Conservation (phyloP, 225 moss, liverwort and hornwort species). For the Ulota crispa region DNA sequence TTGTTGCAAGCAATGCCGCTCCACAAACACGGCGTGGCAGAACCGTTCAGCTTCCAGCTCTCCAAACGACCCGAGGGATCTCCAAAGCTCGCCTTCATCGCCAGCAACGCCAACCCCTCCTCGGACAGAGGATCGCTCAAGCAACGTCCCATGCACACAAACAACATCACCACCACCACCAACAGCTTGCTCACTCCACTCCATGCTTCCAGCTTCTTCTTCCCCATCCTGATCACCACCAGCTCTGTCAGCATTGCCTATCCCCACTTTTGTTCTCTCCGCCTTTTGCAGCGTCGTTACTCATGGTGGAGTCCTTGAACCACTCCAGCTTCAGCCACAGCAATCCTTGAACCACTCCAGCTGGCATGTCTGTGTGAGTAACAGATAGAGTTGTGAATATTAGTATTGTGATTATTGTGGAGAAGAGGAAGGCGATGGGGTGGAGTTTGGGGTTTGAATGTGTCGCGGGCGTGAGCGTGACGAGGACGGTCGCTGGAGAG, state of each 20-base stretch:
- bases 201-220: background rate
- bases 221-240: slow-evolving; percentile 6
- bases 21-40: slow-evolving; percentile 53
- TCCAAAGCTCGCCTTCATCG: slow-evolving; percentile 35
- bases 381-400: no score
- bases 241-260: background rate
- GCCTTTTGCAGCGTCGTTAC: background rate
- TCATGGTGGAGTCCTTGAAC: slow-evolving; percentile 8
- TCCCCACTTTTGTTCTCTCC: background rate
- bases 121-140: slow-evolving; percentile 29
- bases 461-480: background rate
- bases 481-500: background rate
- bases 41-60: slow-evolving; percentile 55
- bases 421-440: no score
- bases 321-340: background rate
- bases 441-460: no score
- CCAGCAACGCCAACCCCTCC: slow-evolving; percentile 49
- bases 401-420: no score
- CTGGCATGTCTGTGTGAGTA: no score
- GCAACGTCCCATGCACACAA: background rate
- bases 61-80: slow-evolving; percentile 35
- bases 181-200: background rate
- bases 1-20: slow-evolving; percentile 55
- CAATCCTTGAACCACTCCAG: background rate
- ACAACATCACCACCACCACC: background rate